Conservation (phyloP, 192 early-diverging fungal species). For the Radiomyces spectabilis region DNA sequence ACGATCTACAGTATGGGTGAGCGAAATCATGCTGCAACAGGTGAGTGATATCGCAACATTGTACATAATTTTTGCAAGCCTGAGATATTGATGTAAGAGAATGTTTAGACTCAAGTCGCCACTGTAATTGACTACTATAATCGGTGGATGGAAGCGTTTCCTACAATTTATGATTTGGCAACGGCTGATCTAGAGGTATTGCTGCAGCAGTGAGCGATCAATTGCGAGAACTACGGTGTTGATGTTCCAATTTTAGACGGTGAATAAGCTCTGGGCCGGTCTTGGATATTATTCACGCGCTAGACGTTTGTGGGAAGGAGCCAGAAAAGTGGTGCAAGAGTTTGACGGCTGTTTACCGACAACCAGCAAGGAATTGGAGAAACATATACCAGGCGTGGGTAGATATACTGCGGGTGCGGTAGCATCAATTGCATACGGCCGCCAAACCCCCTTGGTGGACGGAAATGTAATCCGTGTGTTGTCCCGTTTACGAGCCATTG, state of each 20-base stretch:
- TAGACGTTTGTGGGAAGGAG: slow-evolving; percentile 56
- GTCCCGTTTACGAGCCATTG: slow-evolving; percentile 52
- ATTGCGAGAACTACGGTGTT: neutral
- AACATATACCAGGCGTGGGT: slow-evolving; percentile 59
- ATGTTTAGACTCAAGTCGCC: slow-evolving; percentile 54
- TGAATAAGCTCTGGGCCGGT: slow-evolving; percentile 63
- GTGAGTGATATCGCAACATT: slow-evolving; percentile 2
- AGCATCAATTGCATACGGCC: slow-evolving; percentile 58
- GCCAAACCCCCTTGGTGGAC: slow-evolving; percentile 59
- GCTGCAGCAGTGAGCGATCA: neutral
- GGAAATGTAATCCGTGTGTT: slow-evolving; percentile 74
- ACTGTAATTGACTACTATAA: slow-evolving; percentile 66
- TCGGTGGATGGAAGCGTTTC: slow-evolving; percentile 64
- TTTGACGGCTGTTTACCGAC: slow-evolving; percentile 51
- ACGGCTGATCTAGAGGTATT: slow-evolving; percentile 47
- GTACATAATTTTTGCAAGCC: too few species aligned
- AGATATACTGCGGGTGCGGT: slow-evolving; percentile 70
- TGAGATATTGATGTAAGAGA: too few species aligned
- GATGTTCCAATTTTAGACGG: slow-evolving; percentile 25
- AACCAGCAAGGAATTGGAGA: slow-evolving; percentile 43
- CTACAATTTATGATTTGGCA: slow-evolving; percentile 62
- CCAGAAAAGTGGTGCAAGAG: slow-evolving; percentile 46
- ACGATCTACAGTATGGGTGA: slow-evolving; percentile 72
- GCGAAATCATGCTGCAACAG: slow-evolving; percentile 81
- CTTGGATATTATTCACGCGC: slow-evolving; percentile 77